Base-by-base conservation (phyloP, 139 green algal genomes). In the Prasinococcaceae sp. region DNA sequence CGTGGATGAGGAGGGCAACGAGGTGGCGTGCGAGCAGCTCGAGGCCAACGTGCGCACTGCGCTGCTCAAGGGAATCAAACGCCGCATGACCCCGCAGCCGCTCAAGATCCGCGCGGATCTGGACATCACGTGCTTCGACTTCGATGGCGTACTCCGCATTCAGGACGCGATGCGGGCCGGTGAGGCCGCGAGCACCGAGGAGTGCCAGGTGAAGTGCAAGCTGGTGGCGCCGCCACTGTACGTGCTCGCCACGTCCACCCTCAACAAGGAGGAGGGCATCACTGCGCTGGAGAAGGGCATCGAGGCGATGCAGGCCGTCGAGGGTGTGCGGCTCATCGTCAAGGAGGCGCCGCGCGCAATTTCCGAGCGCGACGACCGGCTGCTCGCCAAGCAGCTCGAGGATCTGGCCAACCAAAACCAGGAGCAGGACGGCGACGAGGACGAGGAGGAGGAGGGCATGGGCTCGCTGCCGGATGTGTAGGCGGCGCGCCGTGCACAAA, bases 41-140 rank as follows among this genome's bases (percentile, higher is more conserved):
- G 26, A 53, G 25, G 6, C 27, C 10, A 53, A 35, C 28, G 46
- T 41, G 14, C 35, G 12, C 12, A 19, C 35, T 9, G 79, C 73
- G 17, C 60, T 98, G 45, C 58, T 95, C 47, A 93, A 90, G 69
- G 93, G 97, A 73, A 84, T 98, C 55, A 81, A 79, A 60, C 75
- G 90, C 53, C 75, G 90, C 36, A 85, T 98, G 84, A 98, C 90
- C 1, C 90, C 90, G n/a, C 86, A 97, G 77, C 90, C 90, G n/a
- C 69, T 97, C 36, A 98, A 98, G 69, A 90, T 98, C 48, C 74
- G 86, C 3, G 86, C 86, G 0, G 90, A 98, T 65, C 78, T 98
- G 40, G 90, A 98, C 77, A 76, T 98, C 55, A 97, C 86, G 4
- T 98, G 90, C 65, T 98, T 94, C 64, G 62, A 73, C 2, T 98